Base-by-base conservation (phyloP, 352 stramenopile species). In the Phytophthora nicotianae region DNA sequence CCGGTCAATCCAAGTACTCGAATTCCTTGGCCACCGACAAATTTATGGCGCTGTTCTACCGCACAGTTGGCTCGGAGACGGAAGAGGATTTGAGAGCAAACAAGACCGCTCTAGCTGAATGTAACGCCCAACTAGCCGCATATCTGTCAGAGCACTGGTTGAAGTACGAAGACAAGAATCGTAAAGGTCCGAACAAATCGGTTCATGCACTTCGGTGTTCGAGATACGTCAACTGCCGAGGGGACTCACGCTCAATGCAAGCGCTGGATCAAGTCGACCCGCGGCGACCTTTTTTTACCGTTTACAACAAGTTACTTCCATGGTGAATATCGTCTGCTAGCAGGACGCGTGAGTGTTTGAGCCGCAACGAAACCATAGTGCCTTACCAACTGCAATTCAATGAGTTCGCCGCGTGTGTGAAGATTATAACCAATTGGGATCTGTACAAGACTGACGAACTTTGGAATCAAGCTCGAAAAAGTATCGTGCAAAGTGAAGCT, bases 301-400 rank as follows among this genome's bases (percentile, higher is more conserved):
- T 60, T 5, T 60, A 51, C 19, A 50, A 40, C 23, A 60, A 50
- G 52, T 40, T 40, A n/a, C 33, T 40, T 13, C 33, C 33, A n/a
- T 40, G 33, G 52, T 60, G 52, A 40, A 43, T 29, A 21, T 50
- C 38, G 3, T 8, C 21, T 8, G 23, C 17, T 3, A 42, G 5
- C 32, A 27, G 2, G 5, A 56, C 33, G 1, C 19, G 33, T 2
- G 21, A 19, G 17, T 11, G 7, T 11, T 10, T 56, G 13, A 33
- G 32, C 11, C 49, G 20, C 5, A 56, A 50, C 17, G 33, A 20
- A 21, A 42, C 10, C 0, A 33, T 56, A 13, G 49, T 27, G 8
- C 38, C n/a, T 48, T 40, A 59, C 23, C 9, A 51, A 19, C 42
- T 20, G 20, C 38, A 29, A 26, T 45, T 45, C 38, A 45, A 29